Percentiles rank a stretch among this genome's conserved stretches.
Evolutionary conservation across 495 filamentous ascomycete species (phyloP).

Genomic region (Aspergillus bridgeri): DNA sequence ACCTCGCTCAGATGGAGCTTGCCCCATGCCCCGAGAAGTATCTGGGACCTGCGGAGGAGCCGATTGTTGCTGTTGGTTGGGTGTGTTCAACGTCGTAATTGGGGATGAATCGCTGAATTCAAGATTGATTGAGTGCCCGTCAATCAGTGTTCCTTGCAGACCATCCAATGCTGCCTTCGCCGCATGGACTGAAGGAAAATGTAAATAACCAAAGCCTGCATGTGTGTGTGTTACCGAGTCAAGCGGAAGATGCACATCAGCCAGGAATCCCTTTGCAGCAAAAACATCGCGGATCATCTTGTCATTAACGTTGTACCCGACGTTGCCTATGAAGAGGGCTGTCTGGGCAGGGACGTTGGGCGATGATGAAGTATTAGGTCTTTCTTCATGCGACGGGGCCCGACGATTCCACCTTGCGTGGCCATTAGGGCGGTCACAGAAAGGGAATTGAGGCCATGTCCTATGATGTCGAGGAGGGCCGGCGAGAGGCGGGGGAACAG

Average conservation of each 20-base stretch:
- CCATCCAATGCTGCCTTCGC: conserved; percentile 71
- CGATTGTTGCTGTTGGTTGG: conserved; percentile 1
- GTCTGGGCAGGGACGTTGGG: conserved; percentile 53
- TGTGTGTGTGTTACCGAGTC: conserved; percentile 73
- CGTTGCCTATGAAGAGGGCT: conserved; percentile 89
- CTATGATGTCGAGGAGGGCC: background rate
- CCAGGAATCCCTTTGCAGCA: conserved; percentile 64
- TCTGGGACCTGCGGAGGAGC: conserved; percentile 5
- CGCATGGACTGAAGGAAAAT: conserved; percentile 70
- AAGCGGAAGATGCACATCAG: conserved; percentile 78
- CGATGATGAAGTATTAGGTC: conserved; percentile 7
- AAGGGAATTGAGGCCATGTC: background rate
- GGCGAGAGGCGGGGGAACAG: background rate
- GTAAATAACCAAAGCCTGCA: conserved; percentile 92
- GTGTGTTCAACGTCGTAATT: conserved; percentile 17
- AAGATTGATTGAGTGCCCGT: conserved; percentile 79
- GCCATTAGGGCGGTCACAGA: background rate
- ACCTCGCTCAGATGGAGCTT: background rate
- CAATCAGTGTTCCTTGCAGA: conserved; percentile 71
- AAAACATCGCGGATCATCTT: conserved; percentile 72
- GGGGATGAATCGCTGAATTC: conserved; percentile 63
- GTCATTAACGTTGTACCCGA: conserved; percentile 78
- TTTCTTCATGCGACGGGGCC: conserved; percentile 33
- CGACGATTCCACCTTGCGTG: background rate
- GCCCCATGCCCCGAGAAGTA: background rate